Conservation (phyloP, 2,329 filamentous ascomycete species). For the Ophiostoma sp. region DNA sequence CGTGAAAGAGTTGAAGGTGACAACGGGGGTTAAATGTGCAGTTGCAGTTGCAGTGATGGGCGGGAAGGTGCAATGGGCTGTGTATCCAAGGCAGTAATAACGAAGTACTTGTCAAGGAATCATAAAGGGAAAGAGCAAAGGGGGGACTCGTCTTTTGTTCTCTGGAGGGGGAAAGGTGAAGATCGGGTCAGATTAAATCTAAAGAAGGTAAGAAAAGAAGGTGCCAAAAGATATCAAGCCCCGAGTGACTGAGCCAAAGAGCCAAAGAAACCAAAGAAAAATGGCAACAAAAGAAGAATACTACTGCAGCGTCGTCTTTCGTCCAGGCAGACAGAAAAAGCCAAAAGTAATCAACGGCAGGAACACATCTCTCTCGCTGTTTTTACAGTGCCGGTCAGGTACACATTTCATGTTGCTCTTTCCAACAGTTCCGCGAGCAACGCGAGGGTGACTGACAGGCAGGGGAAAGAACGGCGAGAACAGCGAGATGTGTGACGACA, state of each 20-base stretch:
- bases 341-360: neutral
- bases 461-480: neutral
- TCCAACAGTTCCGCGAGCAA: neutral
- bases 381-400: neutral
- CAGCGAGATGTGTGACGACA: neutral
- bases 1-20: neutral
- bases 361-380: neutral
- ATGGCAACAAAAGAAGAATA: neutral
- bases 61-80: constrained; percentile 4
- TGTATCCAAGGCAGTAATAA: neutral
- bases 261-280: neutral
- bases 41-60: neutral
- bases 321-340: neutral
- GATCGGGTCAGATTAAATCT: neutral
- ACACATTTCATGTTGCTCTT: neutral
- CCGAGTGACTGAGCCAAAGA: neutral
- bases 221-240: neutral
- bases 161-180: neutral
- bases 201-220: neutral
- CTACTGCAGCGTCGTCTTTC: neutral
- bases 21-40: neutral
- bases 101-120: neutral
- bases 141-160: neutral
- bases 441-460: neutral
- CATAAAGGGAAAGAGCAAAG: neutral